Evolutionary conservation across 352 stramenopile species (phyloP).

Genomic region (Pythium phragmiticola): DNA sequence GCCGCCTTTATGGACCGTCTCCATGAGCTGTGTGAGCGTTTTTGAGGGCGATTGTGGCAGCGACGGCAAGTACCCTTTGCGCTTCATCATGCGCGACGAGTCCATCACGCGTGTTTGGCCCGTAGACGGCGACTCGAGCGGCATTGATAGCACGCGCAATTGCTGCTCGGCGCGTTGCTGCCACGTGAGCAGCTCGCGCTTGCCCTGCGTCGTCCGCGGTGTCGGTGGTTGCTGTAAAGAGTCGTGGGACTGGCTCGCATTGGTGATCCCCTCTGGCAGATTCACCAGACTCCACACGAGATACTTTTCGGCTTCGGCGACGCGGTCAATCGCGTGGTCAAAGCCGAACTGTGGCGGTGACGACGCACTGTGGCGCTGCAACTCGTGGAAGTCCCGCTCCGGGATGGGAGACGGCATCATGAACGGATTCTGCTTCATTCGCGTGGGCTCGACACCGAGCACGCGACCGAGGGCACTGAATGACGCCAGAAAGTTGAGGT

Average conservation of each 20-base stretch:
- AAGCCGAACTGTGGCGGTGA: slow-evolving; percentile 23
- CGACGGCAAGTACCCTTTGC: slow-evolving; percentile 59
- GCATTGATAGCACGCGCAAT: slow-evolving; percentile 66
- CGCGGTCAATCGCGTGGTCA: slow-evolving; percentile 39
- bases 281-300: slow-evolving; percentile 66
- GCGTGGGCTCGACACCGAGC: slow-evolving; percentile 50
- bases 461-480: slow-evolving; percentile 46
- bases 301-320: slow-evolving; percentile 55
- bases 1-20: slow-evolving; percentile 37
- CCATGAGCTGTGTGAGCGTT: slow-evolving; percentile 60
- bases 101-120: slow-evolving; percentile 64
- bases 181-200: slow-evolving; percentile 36
- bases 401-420: slow-evolving; percentile 78
- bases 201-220: slow-evolving; percentile 10
- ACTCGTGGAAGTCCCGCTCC: slow-evolving; percentile 47
- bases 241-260: not conserved
- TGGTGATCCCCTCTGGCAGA: slow-evolving; percentile 26
- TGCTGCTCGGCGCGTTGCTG: slow-evolving; percentile 69
- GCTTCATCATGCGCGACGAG: slow-evolving; percentile 75
- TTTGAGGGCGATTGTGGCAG: slow-evolving; percentile 57
- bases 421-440: slow-evolving; percentile 81
- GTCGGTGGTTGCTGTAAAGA: slow-evolving; percentile 3
- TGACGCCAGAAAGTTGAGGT: slow-evolving; percentile 74
- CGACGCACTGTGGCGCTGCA: slow-evolving; percentile 20
- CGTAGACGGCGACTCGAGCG: slow-evolving; percentile 43